These are phyloP conservation scores for Collariella sp. DNA, from an alignment of 495 filamentous ascomycete genomes.

Conservation along the genomic window DNA sequence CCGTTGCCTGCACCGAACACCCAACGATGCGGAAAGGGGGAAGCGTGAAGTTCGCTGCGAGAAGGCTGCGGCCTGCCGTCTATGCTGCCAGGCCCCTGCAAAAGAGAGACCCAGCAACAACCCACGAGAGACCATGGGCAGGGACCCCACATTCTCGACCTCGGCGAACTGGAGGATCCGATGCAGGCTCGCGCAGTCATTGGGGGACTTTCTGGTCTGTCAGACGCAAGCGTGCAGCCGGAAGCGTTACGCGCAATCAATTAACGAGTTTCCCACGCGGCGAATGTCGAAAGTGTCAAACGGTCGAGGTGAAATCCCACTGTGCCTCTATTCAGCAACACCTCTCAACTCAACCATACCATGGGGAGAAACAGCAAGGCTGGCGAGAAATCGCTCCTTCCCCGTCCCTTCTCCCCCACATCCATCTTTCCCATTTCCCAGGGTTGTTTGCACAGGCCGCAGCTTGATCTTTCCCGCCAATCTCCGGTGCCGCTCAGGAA, in stretches of 20 bases:
- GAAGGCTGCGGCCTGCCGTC: background rate
- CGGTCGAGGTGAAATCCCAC: background rate
- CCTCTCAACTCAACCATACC: too few species aligned
- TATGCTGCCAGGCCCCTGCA: background rate
- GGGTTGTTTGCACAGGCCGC: slow-evolving; percentile 3
- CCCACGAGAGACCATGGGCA: slow-evolving; percentile 9
- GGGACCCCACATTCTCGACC: slow-evolving; percentile 21
- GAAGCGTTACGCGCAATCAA: slow-evolving; percentile 29
- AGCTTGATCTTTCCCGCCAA: slow-evolving; percentile 10
- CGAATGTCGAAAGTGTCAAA: background rate
- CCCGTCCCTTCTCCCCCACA: too few species aligned
- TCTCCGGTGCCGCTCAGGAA: slow-evolving; percentile 11
- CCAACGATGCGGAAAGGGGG: slow-evolving; percentile 1
- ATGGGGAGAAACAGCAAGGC: too few species aligned
- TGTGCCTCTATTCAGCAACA: too few species aligned
- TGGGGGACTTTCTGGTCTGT: slow-evolving; percentile 9
- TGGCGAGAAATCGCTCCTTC: too few species aligned
- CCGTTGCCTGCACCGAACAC: slow-evolving; percentile 16
- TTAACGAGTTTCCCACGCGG: background rate
- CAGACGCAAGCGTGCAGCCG: slow-evolving; percentile 29
- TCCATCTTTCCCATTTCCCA: background rate
- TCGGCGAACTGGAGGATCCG: slow-evolving; percentile 19
- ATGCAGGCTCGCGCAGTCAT: slow-evolving; percentile 17
- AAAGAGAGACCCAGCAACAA: slow-evolving; percentile 6
- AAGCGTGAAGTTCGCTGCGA: background rate